Evolutionary conservation across 805 yeast species (phyloP).

Genomic region (Tetrapisispora pingtungensis): DNA sequence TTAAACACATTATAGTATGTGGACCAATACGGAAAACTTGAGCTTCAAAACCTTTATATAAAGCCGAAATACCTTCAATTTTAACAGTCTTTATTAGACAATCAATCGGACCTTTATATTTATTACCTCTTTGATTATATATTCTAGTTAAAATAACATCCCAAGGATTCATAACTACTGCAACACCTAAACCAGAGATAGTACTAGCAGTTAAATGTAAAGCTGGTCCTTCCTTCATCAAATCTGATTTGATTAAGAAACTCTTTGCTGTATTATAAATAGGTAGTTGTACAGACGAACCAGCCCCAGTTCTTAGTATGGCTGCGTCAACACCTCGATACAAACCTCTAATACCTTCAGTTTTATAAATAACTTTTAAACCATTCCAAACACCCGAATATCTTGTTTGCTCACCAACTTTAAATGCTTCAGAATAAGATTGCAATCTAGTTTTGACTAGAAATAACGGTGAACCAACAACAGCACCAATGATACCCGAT

Average conservation of each 20-base stretch:
- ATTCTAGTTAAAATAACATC: constrained; percentile 92
- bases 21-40: constrained; percentile 90
- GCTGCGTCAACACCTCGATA: constrained; percentile 95
- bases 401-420: constrained; percentile 88
- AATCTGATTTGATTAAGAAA: constrained; percentile 41
- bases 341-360: constrained; percentile 76
- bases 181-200: constrained; percentile 83
- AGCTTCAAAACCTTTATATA: constrained; percentile 93
- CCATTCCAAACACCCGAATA: constrained; percentile 67
- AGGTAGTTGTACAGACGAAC: constrained; percentile 92
- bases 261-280: constrained; percentile 72
- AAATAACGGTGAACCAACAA: constrained; percentile 83
- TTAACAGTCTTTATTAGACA: constrained; percentile 75
- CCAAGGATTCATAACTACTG: constrained; percentile 94
- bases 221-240: constrained; percentile 53
- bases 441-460: constrained; percentile 95
- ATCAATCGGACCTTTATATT: constrained; percentile 80
- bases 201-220: constrained; percentile 68
- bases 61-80: constrained; percentile 76
- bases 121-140: constrained; percentile 85
- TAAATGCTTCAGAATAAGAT: constrained; percentile 58
- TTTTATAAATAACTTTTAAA: constrained; percentile 43
- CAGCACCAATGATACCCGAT: constrained; percentile 85
- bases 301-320: constrained; percentile 85
- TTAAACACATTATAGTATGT: constrained; percentile 80